Percentiles rank a stretch among this genome's conserved stretches.
phyloP scores from a whole-genome alignment of 2,329 filamentous ascomycete genomes.

The Neonectria faginata region DNA sequence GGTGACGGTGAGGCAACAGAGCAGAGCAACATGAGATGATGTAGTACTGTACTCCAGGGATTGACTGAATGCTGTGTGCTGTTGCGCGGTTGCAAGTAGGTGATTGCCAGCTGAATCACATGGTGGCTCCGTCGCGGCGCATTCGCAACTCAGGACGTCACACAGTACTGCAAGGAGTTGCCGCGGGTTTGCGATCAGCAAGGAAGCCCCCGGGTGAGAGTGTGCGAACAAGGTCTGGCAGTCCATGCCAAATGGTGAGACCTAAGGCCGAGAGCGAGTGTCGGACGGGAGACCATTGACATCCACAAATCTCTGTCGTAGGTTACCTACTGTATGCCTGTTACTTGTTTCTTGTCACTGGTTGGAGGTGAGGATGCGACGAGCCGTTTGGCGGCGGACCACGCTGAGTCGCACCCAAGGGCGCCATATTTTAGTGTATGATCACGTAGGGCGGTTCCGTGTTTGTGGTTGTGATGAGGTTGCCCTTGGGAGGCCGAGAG shows the following conservation, averaged over 20 bases:
- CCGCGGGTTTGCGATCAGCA: constrained; percentile 32
- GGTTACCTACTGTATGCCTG: constrained; percentile 10
- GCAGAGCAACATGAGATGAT: constrained; percentile 18
- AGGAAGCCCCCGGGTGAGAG: constrained; percentile 23
- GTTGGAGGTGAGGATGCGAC: constrained; percentile 21
- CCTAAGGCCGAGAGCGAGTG: constrained; percentile 18
- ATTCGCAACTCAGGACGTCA: constrained; percentile 35
- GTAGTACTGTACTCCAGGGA: constrained; percentile 24
- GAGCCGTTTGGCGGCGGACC: constrained; percentile 5
- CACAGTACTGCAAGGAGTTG: constrained; percentile 36
- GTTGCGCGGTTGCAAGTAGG: constrained; percentile 15
- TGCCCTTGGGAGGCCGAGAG: constrained; percentile 15
- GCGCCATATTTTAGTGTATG: constrained; percentile 27
- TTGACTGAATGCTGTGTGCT: constrained; percentile 17
- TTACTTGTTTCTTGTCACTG: constrained; percentile 19
- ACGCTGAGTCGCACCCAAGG: constrained; percentile 24
- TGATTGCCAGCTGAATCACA: constrained; percentile 35
- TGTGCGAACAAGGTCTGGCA: constrained; percentile 17
- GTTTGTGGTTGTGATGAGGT: constrained; percentile 15
- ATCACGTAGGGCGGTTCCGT: constrained; percentile 20
- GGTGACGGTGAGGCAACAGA: constrained; percentile 25
- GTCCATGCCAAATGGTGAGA: constrained; percentile 24
- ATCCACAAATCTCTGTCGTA: constrained; percentile 9
- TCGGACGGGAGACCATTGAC: constrained; percentile 20
- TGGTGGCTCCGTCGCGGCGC: constrained; percentile 31